These are phyloP conservation scores for Leishmania major DNA, from an alignment of 208 protist genomes.

Conservation along the genomic window DNA sequence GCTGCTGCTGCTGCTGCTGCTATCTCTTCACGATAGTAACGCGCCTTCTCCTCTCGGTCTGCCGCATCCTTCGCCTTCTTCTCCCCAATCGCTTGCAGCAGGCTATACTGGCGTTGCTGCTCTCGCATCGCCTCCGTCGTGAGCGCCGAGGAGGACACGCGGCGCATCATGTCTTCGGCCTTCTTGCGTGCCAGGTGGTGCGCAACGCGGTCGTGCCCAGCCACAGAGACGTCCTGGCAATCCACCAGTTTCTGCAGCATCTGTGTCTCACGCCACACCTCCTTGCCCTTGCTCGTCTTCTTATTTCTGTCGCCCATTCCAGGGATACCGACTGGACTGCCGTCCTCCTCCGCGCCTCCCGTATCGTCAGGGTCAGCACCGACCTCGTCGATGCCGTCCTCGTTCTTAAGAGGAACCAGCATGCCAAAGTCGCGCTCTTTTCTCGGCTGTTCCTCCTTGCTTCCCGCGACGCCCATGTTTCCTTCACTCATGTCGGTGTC, in stretches of 20 bases:
- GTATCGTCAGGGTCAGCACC: background rate
- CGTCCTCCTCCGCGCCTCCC: background rate
- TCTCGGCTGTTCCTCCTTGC: background rate
- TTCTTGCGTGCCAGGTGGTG: slow-evolving; percentile 56
- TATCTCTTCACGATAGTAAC: slow-evolving; percentile 24
- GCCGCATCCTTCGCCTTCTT: slow-evolving; percentile 29
- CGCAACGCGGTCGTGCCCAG: slow-evolving; percentile 41
- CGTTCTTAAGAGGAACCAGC: slow-evolving; percentile 29
- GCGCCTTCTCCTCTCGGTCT: slow-evolving; percentile 32
- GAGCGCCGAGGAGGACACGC: slow-evolving; percentile 28
- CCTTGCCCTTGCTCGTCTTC: background rate
- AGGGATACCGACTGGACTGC: background rate
- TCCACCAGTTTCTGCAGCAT: slow-evolving; percentile 69
- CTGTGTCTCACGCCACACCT: slow-evolving; percentile 22
- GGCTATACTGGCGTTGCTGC: slow-evolving; percentile 41
- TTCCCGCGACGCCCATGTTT: background rate
- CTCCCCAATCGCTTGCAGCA: slow-evolving; percentile 37
- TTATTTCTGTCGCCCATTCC: background rate
- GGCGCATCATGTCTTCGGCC: slow-evolving; percentile 56
- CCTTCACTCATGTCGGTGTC: background rate
- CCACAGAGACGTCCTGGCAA: slow-evolving; percentile 42
- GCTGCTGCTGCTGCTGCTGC: slow-evolving; percentile 8
- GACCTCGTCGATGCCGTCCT: background rate
- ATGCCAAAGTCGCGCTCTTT: slow-evolving; percentile 36
- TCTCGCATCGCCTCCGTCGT: slow-evolving; percentile 16